phyloP scores from a whole-genome alignment of 2,329 filamentous ascomycete species.

The Colletotrichum incanum region DNA sequence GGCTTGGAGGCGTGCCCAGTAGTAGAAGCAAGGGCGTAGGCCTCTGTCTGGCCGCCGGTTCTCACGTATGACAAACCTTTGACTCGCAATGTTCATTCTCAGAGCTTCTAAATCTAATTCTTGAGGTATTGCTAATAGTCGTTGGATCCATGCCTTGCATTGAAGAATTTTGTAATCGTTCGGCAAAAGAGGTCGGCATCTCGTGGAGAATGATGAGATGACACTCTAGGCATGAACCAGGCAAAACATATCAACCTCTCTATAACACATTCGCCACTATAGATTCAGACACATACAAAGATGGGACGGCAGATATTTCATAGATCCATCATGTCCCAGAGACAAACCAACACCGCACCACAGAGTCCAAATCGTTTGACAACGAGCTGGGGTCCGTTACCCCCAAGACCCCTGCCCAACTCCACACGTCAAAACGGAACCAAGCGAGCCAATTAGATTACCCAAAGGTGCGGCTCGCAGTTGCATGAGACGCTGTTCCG shows the following conservation, averaged over 20 bases:
- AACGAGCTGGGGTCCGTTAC: conserved; percentile 16
- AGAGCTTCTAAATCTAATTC: too few relatives aligned
- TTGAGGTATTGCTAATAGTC: too few relatives aligned
- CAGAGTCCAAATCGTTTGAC: neutral
- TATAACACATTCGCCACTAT: neutral
- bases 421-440: conserved; percentile 14
- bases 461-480: conserved; percentile 16
- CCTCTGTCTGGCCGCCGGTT: too few relatives aligned
- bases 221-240: conserved; percentile 8
- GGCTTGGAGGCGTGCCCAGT: neutral
- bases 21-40: neutral
- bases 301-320: neutral
- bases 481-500: conserved; percentile 39
- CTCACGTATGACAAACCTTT: too few relatives aligned
- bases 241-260: neutral
- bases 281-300: neutral
- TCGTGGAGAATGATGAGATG: conserved; percentile 17
- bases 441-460: conserved; percentile 18
- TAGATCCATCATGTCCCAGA: neutral
- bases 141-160: accelerated
- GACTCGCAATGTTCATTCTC: neutral
- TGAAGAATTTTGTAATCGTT: neutral
- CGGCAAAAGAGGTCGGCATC: neutral
- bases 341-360: neutral
- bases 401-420: neutral